Evolutionary conservation across 2,329 filamentous ascomycete species (phyloP).

Genomic region (Emmonsia crescens): DNA sequence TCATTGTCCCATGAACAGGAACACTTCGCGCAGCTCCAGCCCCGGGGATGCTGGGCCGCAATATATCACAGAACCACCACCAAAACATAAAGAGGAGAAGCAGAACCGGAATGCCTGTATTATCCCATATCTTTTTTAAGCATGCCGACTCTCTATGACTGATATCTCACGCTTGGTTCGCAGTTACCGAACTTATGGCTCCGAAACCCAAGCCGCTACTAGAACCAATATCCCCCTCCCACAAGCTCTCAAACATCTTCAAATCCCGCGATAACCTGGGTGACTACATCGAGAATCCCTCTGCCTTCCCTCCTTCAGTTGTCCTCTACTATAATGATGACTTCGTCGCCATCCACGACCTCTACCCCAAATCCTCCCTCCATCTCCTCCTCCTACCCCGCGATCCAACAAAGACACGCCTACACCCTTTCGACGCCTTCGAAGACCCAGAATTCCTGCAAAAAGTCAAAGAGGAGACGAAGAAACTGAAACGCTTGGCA

Average conservation of each 20-base stretch:
- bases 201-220: slow-evolving; percentile 11
- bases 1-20: not conserved
- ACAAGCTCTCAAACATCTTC: slow-evolving; percentile 21
- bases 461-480: slow-evolving; percentile 50
- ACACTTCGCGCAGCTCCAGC: not conserved
- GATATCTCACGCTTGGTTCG: slow-evolving; percentile 7
- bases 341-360: slow-evolving; percentile 69
- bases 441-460: slow-evolving; percentile 58
- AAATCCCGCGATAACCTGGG: slow-evolving; percentile 51
- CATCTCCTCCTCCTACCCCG: slow-evolving; percentile 85
- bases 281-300: slow-evolving; percentile 55
- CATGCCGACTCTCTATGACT: not conserved
- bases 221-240: not conserved
- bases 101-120: slow-evolving; percentile 11
- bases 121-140: not conserved
- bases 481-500: slow-evolving; percentile 52
- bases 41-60: not conserved
- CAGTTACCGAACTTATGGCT: slow-evolving; percentile 11
- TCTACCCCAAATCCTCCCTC: slow-evolving; percentile 73
- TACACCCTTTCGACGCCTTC: slow-evolving; percentile 70
- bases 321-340: slow-evolving; percentile 57
- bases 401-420: slow-evolving; percentile 45
- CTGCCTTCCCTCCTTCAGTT: slow-evolving; percentile 45
- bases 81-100: slow-evolving; percentile 13
- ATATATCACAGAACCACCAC: not conserved